Conservation (phyloP, 306 rosid genomes). For the Arachis hypogaea region DNA sequence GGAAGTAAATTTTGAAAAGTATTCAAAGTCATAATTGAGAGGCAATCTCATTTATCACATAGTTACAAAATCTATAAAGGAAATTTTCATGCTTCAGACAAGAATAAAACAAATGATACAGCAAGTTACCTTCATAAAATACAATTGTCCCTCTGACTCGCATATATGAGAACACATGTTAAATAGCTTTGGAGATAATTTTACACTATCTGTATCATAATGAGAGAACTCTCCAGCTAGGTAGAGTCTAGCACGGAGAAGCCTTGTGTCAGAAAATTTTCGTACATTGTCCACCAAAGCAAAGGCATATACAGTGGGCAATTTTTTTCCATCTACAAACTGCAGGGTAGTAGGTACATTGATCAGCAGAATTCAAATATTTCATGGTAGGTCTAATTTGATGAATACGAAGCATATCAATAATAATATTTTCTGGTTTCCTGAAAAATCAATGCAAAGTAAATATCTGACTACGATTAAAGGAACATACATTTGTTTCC, state of each 20-base stretch:
- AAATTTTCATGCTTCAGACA: not conserved
- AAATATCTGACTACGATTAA: not conserved
- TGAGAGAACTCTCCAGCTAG: slow-evolving; percentile 67
- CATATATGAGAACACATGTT: slow-evolving; percentile 59
- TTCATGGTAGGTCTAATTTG: not conserved
- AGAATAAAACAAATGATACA: slow-evolving; percentile 23
- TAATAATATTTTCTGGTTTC: not conserved
- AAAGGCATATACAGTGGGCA: slow-evolving; percentile 75
- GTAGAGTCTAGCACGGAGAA: slow-evolving; percentile 71
- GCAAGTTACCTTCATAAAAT: slow-evolving; percentile 71
- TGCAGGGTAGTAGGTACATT: slow-evolving; percentile 38
- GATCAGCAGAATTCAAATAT: slow-evolving; percentile 9
- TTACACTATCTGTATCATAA: slow-evolving; percentile 46
- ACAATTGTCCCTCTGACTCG: slow-evolving; percentile 57
- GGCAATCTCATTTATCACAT: too few species aligned
- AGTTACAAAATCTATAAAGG: too few species aligned
- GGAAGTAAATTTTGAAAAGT: too few species aligned
- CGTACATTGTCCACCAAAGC: slow-evolving; percentile 77
- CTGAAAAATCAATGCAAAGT: not conserved
- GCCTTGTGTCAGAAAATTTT: slow-evolving; percentile 44
- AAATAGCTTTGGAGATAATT: slow-evolving; percentile 61
- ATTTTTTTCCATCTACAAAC: slow-evolving; percentile 52
- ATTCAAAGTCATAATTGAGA: too few species aligned
- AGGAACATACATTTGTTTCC: not conserved
- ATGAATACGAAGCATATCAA: not conserved